Percentiles rank a stretch among this genome's conserved stretches.
Conservation (phyloP, 257 asterid species). For the Rhazya stricta region DNA sequence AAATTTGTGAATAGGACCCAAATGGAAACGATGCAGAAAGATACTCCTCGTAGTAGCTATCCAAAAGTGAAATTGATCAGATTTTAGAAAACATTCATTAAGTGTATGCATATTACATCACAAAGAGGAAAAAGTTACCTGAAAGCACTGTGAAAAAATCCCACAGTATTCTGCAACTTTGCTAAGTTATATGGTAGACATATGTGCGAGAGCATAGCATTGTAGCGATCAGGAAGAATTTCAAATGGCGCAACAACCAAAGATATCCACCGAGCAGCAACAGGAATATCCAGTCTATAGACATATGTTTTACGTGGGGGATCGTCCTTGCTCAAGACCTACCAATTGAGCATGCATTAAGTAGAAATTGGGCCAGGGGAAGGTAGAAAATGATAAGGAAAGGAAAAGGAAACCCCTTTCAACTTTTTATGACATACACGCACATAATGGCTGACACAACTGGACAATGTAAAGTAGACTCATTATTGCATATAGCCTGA, state of each 20-base stretch:
- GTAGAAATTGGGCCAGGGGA: not conserved
- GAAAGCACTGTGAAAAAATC: slow-evolving; percentile 77
- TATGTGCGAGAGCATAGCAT: slow-evolving; percentile 63
- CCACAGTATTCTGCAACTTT: slow-evolving; percentile 74
- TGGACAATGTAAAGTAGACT: not conserved
- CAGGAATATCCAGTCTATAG: slow-evolving; percentile 83
- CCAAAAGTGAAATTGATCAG: slow-evolving; percentile 16
- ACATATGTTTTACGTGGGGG: slow-evolving; percentile 87
- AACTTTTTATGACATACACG: no score
- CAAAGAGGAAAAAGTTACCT: slow-evolving; percentile 36
- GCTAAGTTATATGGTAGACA: slow-evolving; percentile 68
- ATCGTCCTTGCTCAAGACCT: slow-evolving; percentile 87
- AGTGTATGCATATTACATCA: not conserved
- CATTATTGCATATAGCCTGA: not conserved
- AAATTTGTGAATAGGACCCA: slow-evolving; percentile 89
- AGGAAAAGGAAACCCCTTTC: not conserved
- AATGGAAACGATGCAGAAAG: slow-evolving; percentile 88
- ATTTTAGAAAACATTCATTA: not conserved
- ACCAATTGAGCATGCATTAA: slow-evolving; percentile 5
- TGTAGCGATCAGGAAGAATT: slow-evolving; percentile 75
- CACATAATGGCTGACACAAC: not conserved
- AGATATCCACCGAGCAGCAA: slow-evolving; percentile 87
- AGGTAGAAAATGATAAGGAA: not conserved
- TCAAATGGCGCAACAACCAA: slow-evolving; percentile 89
- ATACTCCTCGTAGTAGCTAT: slow-evolving; percentile 89